Evolutionary conservation across 2,329 filamentous ascomycete genomes (phyloP), one percentile per base, ranked within the genome.

Genomic region (Pyrenochaeta sp.): DNA sequence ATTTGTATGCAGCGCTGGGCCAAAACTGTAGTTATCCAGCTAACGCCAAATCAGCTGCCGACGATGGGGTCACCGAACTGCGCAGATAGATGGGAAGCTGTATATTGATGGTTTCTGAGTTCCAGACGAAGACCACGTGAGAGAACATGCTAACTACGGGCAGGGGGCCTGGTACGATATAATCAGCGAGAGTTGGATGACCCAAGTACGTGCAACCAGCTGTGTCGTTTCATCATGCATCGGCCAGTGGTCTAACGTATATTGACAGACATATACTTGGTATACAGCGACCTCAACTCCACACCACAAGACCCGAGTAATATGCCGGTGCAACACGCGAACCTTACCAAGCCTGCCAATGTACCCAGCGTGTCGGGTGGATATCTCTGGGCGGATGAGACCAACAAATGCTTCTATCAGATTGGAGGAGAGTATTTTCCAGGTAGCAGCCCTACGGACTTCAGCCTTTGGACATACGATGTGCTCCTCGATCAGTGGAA

Each of bases 401-500:
- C 85, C 33, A 89, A 89, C 73, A 87, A 87, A 66, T 78, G 81
- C 37, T 81, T 89, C 44, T 88, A 87, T 66, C 76, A 86, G 2
- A 89, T 83, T 63, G 87, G 86, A 10, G 87, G 87, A 40, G 83
- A 87, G 57, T 84, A 81, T 52, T 66, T 65, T 32, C 41, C 54
- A 11, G 60, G 64, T 5, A 56, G 33, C 36, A 58, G 76, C 2
- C 82, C 84, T 0, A 73, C 77, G 32, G 67, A 78, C 0, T 82
- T 83, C 48, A 73, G 73, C 18, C 79, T 88, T 23, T 86, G 83
- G 73, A 76, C 78, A 4, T 89, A 86, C 71, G 86, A 89, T 60
- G 77, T 82, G 5, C 62, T 86, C 30, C 74, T 83, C 49, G 75
- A 87, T 56, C 73, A 79, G 30, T 89, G 87, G 86, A 78, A 84